A percentile compares a stretch with the other conserved stretches of the same genome.
These are phyloP conservation scores for Phalaenopsis aphrodite DNA, from an alignment of 106 monocot genomes.

Conservation along the genomic window DNA sequence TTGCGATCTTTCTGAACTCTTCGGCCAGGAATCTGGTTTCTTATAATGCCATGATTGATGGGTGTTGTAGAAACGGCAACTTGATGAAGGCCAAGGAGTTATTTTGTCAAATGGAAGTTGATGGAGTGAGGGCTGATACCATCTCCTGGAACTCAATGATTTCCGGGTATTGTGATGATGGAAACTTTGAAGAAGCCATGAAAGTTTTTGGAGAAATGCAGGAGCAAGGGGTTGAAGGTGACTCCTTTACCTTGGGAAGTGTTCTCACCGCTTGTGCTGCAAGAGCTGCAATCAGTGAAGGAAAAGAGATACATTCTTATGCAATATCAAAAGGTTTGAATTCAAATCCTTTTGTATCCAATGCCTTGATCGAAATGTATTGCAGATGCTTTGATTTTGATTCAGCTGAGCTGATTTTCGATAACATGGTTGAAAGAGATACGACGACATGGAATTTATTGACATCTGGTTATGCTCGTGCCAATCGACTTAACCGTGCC, in stretches of 20 bases:
- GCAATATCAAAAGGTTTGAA: slow-evolving; percentile 25
- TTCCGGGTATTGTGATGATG: slow-evolving; percentile 37
- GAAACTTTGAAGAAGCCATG: slow-evolving; percentile 18
- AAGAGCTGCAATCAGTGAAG: slow-evolving; percentile 16
- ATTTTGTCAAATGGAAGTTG: slow-evolving; percentile 34
- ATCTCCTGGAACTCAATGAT: slow-evolving; percentile 52
- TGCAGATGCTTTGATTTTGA: slow-evolving; percentile 24
- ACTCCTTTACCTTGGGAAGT: slow-evolving; percentile 39
- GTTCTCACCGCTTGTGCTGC: slow-evolving; percentile 30
- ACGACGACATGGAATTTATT: slow-evolving; percentile 43
- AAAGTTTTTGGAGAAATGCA: slow-evolving; percentile 33
- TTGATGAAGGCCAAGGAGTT: slow-evolving; percentile 32
- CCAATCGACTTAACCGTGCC: slow-evolving; percentile 13
- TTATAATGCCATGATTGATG: slow-evolving; percentile 45
- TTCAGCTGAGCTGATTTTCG: slow-evolving; percentile 25
- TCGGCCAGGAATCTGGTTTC: slow-evolving; percentile 25
- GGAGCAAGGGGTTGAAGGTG: slow-evolving; percentile 24
- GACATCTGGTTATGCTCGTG: slow-evolving; percentile 28
- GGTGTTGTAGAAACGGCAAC: slow-evolving; percentile 31
- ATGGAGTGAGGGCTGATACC: slow-evolving; percentile 30
- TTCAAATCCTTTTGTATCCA: slow-evolving; percentile 24
- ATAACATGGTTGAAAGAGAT: slow-evolving; percentile 9
- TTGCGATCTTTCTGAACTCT: slow-evolving; percentile 24
- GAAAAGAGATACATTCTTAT: slow-evolving; percentile 41
- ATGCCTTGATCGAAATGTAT: slow-evolving; percentile 46